phyloP scores from a whole-genome alignment of 768 basidiomycete genomes.

The Lactifluus hygrophoroides region DNA sequence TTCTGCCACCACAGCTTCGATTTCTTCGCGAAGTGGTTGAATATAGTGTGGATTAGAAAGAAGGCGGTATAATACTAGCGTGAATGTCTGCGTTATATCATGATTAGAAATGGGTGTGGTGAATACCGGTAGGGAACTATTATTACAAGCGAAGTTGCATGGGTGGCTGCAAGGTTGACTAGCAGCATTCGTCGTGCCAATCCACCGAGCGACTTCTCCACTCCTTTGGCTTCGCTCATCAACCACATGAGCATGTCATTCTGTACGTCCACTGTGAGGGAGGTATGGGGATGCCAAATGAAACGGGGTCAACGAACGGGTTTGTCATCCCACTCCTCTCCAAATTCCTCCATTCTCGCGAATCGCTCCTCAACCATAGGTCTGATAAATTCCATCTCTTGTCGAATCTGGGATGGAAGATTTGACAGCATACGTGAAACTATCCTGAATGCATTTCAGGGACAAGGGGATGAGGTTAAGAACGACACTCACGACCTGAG shows the following conservation, averaged over 20 bases:
- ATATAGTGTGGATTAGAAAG: constrained; percentile 25
- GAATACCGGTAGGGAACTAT: neutral
- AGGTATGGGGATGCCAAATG: neutral
- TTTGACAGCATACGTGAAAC: constrained; percentile 15
- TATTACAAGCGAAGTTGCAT: constrained; percentile 25
- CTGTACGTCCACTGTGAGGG: constrained; percentile 21
- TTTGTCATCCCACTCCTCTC: constrained; percentile 22
- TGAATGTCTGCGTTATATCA: constrained; percentile 22
- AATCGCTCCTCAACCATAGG: constrained; percentile 20
- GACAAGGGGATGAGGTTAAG: neutral
- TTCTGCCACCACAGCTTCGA: constrained; percentile 23
- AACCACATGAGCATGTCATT: constrained; percentile 42
- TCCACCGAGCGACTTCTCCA: constrained; percentile 27
- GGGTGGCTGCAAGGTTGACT: constrained; percentile 32
- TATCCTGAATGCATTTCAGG: constrained; percentile 7
- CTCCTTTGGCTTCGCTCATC: constrained; percentile 30
- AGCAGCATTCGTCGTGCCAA: constrained; percentile 25
- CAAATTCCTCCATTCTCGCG: constrained; percentile 18
- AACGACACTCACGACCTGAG: constrained; percentile 29
- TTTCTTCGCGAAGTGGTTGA: constrained; percentile 27
- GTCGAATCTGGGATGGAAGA: constrained; percentile 9
- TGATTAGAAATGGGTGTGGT: neutral
- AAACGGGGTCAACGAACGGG: constrained; percentile 18
- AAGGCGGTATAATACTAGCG: constrained; percentile 26
- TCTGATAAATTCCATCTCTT: constrained; percentile 7